These are phyloP conservation scores for Trichomonascus vanleenenianus DNA, from an alignment of 805 yeast genomes.

Conservation along the genomic window DNA sequence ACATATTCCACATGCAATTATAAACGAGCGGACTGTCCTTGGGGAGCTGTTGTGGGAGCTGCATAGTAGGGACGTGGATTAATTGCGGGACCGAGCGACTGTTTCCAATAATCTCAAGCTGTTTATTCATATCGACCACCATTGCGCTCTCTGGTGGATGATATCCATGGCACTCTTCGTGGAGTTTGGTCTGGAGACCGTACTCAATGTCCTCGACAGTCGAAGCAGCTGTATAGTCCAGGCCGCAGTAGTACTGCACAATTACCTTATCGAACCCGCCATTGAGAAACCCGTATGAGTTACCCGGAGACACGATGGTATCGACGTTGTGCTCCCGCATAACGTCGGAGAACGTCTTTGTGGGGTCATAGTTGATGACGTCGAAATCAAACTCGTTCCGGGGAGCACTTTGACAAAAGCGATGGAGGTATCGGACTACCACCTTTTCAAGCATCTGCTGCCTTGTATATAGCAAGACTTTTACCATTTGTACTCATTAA, in stretches of 20 bases:
- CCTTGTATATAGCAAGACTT: background rate
- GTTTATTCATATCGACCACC: constrained; percentile 24
- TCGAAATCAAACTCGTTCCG: no score
- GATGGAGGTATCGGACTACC: background rate
- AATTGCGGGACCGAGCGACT: constrained; percentile 23
- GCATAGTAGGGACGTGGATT: constrained; percentile 35
- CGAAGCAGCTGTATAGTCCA: constrained; percentile 11
- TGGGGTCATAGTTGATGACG: no score
- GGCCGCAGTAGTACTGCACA: constrained; percentile 24
- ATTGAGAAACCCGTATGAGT: constrained; percentile 41
- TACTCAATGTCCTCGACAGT: constrained; percentile 10
- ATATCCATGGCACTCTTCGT: constrained; percentile 25
- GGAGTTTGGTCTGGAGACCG: constrained; percentile 12
- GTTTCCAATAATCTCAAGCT: constrained; percentile 2
- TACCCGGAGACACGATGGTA: constrained; percentile 43
- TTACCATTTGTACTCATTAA: background rate
- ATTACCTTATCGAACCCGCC: constrained; percentile 44
- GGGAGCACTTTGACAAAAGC: background rate
- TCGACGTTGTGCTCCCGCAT: constrained; percentile 7
- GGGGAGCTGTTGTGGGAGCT: constrained; percentile 24
- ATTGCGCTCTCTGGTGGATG: constrained; percentile 27
- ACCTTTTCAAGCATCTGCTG: background rate
- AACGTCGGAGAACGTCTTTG: no score
- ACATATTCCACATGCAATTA: constrained; percentile 33
- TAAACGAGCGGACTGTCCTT: constrained; percentile 23